Evolutionary conservation across 495 filamentous ascomycete genomes (phyloP), one percentile per base, ranked within the genome.

Genomic region (Mytilinidion resinicola): DNA sequence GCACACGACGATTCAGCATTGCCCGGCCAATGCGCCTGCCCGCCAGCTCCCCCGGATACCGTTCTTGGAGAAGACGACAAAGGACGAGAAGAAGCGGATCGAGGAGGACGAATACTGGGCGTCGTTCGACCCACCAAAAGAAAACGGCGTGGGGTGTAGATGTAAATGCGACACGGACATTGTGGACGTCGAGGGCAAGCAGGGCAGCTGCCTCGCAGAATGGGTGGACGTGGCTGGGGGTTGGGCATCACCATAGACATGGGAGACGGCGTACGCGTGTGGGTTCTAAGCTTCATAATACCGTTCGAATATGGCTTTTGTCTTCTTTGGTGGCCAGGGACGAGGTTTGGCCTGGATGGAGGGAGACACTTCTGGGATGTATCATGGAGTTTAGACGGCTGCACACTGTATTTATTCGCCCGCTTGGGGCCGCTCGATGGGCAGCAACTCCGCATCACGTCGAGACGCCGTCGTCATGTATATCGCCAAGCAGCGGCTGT

Each of bases 131-230:
- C 72, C 82, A 8, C 86, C 85, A 58, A 90, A 91, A 75, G 91
- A 97, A 77, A 97, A 97, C 67, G 93, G 93, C 55, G 93, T 98
- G 19, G 93, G 93, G 35, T 99, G 93, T 76, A 80, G 93, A 68
- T 99, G 93, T 80, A 85, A 86, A 64, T 99, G 93, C 71, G 93
- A 99, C 70, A 96, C 91, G n/a, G 93, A 97, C 72, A 95, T 97
- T 67, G 86, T 89, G 21, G 93, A 99, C 67, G 91, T 99, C 20
- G 93, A 99, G 73, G 90, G 89, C 72, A 97, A 97, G 75, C 86
- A 91, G 70, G 93, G 95, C 56, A 95, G 88, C 64, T 99, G 93
- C 76, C 76, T 97, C 41, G 77, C 88, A 10, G 91, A 99, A 78
- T 99, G 95, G 95, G 93, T 99, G 9, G 88, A 96, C 54, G 91